Percentiles rank a stretch among this genome's conserved stretches.
phyloP scores from a whole-genome alignment of 805 yeast genomes.

The Kuraishia borneana region DNA sequence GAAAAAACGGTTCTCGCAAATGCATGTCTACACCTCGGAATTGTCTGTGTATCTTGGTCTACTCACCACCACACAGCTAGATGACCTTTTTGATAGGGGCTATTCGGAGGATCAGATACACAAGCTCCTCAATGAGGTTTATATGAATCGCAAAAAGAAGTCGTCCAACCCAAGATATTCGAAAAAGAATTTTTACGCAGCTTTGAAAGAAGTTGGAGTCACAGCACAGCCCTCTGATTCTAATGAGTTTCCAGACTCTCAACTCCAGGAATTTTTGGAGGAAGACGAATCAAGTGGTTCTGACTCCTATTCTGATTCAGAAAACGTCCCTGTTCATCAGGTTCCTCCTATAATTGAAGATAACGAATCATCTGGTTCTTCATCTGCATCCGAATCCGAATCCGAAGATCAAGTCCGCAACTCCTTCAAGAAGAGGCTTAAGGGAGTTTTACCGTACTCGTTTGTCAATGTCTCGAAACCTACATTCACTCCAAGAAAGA shows the following conservation, averaged over 20 bases:
- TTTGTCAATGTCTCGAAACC: conserved; percentile 2
- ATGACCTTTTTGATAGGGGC: conserved; percentile 17
- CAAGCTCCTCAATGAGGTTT: conserved; percentile 12
- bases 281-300: conserved; percentile 4
- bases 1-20: conserved; percentile 19
- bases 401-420: conserved; percentile 1
- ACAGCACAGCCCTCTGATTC: background rate
- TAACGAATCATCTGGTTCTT: background rate
- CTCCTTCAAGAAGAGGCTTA: background rate
- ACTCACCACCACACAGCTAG: conserved; percentile 14
- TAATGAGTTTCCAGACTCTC: conserved; percentile 5
- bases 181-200: background rate
- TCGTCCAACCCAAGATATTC: background rate
- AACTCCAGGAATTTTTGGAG: conserved; percentile 7
- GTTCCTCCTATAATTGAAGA: too few species aligned
- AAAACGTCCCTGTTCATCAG: too few species aligned
- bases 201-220: conserved; percentile 15
- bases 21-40: conserved; percentile 23
- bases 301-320: too few species aligned
- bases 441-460: conserved; percentile 3
- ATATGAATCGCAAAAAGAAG: conserved; percentile 11
- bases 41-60: conserved; percentile 20
- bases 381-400: background rate
- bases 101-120: conserved; percentile 16
- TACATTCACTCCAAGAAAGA: conserved; percentile 1